A percentile compares a stretch with the other conserved stretches of the same genome.
These are phyloP conservation scores for Apiotrichum gamsii DNA, from an alignment of 1,284 basidiomycete species.

Conservation along the genomic window DNA sequence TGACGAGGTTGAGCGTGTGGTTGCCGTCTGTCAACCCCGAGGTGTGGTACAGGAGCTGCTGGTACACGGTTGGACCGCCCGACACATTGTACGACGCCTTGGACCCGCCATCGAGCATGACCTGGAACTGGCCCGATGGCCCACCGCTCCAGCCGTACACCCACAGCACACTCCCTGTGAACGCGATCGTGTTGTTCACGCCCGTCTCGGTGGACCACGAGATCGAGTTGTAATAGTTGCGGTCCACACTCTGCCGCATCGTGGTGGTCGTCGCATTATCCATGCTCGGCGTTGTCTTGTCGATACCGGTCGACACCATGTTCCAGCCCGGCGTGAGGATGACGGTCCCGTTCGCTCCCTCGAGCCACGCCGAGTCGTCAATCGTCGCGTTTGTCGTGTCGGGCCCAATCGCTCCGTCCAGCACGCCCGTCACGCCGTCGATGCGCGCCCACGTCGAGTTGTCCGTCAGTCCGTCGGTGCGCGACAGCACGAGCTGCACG, in stretches of 20 bases:
- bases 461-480: background rate
- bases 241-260: no score
- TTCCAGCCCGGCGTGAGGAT: conserved; percentile 32
- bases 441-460: conserved; percentile 19
- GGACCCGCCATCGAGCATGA: conserved; percentile 25
- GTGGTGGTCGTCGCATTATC: no score
- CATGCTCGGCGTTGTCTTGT: no score
- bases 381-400: conserved; percentile 25
- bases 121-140: conserved; percentile 26
- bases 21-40: conserved; percentile 18
- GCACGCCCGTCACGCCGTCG: conserved; percentile 15
- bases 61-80: conserved; percentile 24
- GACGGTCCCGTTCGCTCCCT: conserved; percentile 12
- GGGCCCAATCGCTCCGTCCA: conserved; percentile 11
- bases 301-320: no score
- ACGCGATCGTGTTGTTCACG: conserved; percentile 23
- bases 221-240: conserved; percentile 24
- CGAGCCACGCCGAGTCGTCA: conserved; percentile 37
- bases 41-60: conserved; percentile 27
- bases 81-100: conserved; percentile 25
- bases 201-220: conserved; percentile 30
- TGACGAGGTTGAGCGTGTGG: conserved; percentile 26
- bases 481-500: conserved; percentile 15
- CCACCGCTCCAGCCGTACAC: conserved; percentile 29
- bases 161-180: conserved; percentile 27